Percentiles rank a stretch among this genome's conserved stretches.
phyloP scores from a whole-genome alignment of 129 eudicot genomes.

The Centella asiatica region DNA sequence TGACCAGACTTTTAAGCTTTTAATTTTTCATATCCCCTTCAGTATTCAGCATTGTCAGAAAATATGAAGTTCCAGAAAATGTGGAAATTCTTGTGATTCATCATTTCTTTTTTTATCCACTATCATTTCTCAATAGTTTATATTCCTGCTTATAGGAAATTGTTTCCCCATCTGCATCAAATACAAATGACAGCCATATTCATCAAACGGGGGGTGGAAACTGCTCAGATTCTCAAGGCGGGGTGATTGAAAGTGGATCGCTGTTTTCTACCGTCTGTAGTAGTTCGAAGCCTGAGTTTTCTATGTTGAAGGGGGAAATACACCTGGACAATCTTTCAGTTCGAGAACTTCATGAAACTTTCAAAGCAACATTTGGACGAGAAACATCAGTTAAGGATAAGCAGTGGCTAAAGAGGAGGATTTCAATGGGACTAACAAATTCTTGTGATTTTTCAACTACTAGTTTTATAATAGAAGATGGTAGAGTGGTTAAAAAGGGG shows the following conservation, averaged over 20 bases:
- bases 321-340: slow-evolving; percentile 70
- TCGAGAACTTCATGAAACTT: slow-evolving; percentile 91
- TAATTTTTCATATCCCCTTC: neutral
- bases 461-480: slow-evolving; percentile 49
- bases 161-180: slow-evolving; percentile 23
- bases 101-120: no score
- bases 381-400: slow-evolving; percentile 95
- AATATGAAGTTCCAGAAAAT: neutral
- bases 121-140: neutral
- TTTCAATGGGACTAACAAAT: slow-evolving; percentile 81
- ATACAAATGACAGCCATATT: slow-evolving; percentile 14
- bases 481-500: slow-evolving; percentile 47
- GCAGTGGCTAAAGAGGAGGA: slow-evolving; percentile 95
- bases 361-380: slow-evolving; percentile 89
- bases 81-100: no score
- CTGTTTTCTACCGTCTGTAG: slow-evolving; percentile 31
- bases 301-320: slow-evolving; percentile 69
- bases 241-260: slow-evolving; percentile 26
- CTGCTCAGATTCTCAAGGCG: slow-evolving; percentile 29
- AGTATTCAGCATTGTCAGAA: neutral
- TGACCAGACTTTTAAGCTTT: neutral
- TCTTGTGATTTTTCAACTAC: slow-evolving; percentile 85
- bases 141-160: slow-evolving; percentile 36
- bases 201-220: slow-evolving; percentile 33
- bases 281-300: slow-evolving; percentile 68